phyloP scores from a whole-genome alignment of 257 asterid species.

The Primulina eburnea region DNA sequence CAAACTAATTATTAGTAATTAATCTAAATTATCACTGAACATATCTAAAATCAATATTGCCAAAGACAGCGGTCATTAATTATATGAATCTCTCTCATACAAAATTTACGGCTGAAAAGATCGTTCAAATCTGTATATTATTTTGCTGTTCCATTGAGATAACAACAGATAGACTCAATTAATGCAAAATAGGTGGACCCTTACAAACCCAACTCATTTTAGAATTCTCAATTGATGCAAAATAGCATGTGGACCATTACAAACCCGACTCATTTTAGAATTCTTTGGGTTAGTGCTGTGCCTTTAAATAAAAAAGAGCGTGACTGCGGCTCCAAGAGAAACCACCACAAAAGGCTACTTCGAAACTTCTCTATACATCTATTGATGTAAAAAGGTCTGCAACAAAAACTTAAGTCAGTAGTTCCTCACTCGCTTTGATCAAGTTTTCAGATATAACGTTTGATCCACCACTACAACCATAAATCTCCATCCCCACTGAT shows the following conservation, averaged over 20 bases:
- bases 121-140: background rate
- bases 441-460: background rate
- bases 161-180: background rate
- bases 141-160: background rate
- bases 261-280: background rate
- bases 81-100: background rate
- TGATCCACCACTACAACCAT: background rate
- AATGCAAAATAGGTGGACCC: too few species aligned
- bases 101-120: background rate
- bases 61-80: background rate
- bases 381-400: background rate
- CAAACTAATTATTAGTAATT: too few species aligned
- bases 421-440: background rate
- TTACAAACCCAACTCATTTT: too few species aligned
- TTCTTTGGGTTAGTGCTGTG: background rate
- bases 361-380: background rate
- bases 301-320: background rate
- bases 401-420: too few species aligned
- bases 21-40: too few species aligned
- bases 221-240: background rate
- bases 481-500: background rate
- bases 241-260: background rate
- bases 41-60: too few species aligned
- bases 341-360: background rate
- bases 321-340: background rate